Evolutionary conservation across 768 basidiomycete species (phyloP).

Genomic region (Royoungia palumana): DNA sequence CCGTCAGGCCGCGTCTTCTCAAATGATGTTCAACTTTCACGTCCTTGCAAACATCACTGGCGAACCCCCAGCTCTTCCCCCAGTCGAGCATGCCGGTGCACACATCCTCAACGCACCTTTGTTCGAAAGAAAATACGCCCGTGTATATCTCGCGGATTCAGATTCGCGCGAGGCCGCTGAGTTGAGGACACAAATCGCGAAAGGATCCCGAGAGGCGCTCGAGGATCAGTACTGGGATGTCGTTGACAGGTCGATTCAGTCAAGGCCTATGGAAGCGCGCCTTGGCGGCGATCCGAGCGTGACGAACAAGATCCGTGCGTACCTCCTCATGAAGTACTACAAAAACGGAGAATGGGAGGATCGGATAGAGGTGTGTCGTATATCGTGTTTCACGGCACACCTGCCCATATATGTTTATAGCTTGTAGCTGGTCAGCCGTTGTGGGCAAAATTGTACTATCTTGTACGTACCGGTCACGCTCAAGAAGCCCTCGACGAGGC

Average conservation of each 20-base stretch:
- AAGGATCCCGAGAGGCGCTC: constrained; percentile 74
- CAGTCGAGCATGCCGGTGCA: constrained; percentile 74
- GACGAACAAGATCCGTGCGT: constrained; percentile 86
- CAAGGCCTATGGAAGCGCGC: constrained; percentile 77
- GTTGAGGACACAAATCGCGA: constrained; percentile 70
- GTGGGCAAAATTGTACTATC: constrained; percentile 93
- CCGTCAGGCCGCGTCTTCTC: constrained; percentile 46
- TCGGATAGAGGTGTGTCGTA: constrained; percentile 70
- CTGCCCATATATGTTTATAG: constrained; percentile 36
- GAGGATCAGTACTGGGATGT: constrained; percentile 89
- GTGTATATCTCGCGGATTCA: constrained; percentile 64
- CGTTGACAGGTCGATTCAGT: constrained; percentile 77
- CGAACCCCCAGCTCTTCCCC: constrained; percentile 73
- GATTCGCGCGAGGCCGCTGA: constrained; percentile 63
- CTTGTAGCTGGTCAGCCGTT: constrained; percentile 82
- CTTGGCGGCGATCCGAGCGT: constrained; percentile 91
- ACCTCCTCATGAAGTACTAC: constrained; percentile 77
- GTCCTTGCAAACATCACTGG: constrained; percentile 71
- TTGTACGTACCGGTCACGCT: constrained; percentile 81
- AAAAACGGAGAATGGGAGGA: constrained; percentile 82
- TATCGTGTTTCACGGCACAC: neutral
- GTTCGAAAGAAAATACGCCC: constrained; percentile 80
- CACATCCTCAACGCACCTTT: constrained; percentile 79
- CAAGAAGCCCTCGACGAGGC: constrained; percentile 82
- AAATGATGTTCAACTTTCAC: constrained; percentile 69